Percentiles rank a stretch among this genome's conserved stretches.
Evolutionary conservation across 805 yeast species (phyloP).

Genomic region (Candida corydali): DNA sequence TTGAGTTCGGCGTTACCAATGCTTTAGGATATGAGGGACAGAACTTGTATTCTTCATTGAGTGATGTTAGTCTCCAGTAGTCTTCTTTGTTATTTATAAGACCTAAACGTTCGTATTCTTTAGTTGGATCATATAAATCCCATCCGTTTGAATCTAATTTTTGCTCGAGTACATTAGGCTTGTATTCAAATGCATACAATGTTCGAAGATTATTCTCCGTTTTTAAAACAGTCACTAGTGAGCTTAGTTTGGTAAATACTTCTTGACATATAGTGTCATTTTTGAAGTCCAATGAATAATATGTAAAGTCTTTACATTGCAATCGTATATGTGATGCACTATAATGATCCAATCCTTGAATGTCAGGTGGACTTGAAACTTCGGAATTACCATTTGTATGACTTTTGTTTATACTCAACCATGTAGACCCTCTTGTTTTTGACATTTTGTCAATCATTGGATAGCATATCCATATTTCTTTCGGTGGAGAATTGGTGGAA

Average conservation of each 20-base stretch:
- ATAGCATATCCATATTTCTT: conserved; percentile 89
- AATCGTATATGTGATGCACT: conserved; percentile 57
- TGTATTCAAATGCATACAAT: conserved; percentile 79
- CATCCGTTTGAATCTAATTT: conserved; percentile 55
- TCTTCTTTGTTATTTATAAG: conserved; percentile 18
- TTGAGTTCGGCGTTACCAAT: conserved; percentile 66
- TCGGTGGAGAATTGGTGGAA: conserved; percentile 14
- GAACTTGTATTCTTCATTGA: conserved; percentile 63
- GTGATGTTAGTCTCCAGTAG: conserved; percentile 66
- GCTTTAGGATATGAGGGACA: conserved; percentile 72
- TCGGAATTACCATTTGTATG: not conserved
- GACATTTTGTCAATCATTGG: conserved; percentile 71
- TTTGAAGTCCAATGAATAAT: conserved; percentile 69
- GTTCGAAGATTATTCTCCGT: conserved; percentile 36
- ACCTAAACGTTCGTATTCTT: conserved; percentile 77
- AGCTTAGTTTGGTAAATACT: conserved; percentile 68
- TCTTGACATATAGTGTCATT: conserved; percentile 58
- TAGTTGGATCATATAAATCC: conserved; percentile 56
- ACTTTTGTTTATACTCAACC: conserved; percentile 17
- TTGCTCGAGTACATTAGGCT: conserved; percentile 68
- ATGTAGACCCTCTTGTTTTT: conserved; percentile 52
- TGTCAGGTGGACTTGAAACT: not conserved
- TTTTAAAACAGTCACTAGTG: conserved; percentile 54
- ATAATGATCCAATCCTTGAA: conserved; percentile 29
- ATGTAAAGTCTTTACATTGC: conserved; percentile 81